phyloP scores from a whole-genome alignment of 2,329 filamentous ascomycete species.

The Lizonia empirigonia region DNA sequence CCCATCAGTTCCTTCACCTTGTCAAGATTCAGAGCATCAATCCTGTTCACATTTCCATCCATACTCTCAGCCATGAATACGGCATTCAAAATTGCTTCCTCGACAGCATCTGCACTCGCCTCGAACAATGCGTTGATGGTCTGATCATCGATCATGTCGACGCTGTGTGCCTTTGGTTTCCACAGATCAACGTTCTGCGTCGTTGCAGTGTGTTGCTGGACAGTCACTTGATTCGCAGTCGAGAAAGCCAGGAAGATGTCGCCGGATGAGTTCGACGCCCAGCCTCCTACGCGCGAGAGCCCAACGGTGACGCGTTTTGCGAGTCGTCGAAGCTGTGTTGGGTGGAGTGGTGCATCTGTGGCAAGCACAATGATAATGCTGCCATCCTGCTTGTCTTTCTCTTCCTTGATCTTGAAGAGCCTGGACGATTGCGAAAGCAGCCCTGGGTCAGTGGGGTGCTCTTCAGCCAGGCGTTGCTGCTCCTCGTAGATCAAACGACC shows the following conservation, averaged over 20 bases:
- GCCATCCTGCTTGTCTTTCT: constrained; percentile 62
- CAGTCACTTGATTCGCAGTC: constrained; percentile 60
- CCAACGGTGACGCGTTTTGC: constrained; percentile 68
- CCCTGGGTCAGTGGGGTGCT: constrained; percentile 34
- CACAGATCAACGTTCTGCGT: constrained; percentile 37
- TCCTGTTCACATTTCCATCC: constrained; percentile 58
- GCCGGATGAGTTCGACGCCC: constrained; percentile 66
- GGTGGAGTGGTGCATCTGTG: constrained; percentile 66
- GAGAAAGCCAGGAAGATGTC: constrained; percentile 73
- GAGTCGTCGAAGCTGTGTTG: constrained; percentile 62
- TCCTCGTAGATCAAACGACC: constrained; percentile 62
- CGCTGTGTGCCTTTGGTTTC: constrained; percentile 50
- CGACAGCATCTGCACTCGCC: constrained; percentile 65
- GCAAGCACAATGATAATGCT: constrained; percentile 68
- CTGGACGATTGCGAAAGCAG: constrained; percentile 36
- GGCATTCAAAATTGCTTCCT: constrained; percentile 70
- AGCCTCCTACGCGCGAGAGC: constrained; percentile 64
- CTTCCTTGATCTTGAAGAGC: constrained; percentile 36
- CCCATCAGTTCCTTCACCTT: constrained; percentile 46
- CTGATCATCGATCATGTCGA: constrained; percentile 61
- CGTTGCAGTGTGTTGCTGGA: constrained; percentile 47
- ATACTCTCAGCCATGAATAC: constrained; percentile 66
- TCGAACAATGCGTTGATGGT: constrained; percentile 67
- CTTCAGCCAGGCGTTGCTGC: constrained; percentile 45
- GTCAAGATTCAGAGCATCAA: constrained; percentile 43